Conservation (phyloP, 1,284 basidiomycete genomes). For the Ceratorhiza oryzae-sativae region DNA sequence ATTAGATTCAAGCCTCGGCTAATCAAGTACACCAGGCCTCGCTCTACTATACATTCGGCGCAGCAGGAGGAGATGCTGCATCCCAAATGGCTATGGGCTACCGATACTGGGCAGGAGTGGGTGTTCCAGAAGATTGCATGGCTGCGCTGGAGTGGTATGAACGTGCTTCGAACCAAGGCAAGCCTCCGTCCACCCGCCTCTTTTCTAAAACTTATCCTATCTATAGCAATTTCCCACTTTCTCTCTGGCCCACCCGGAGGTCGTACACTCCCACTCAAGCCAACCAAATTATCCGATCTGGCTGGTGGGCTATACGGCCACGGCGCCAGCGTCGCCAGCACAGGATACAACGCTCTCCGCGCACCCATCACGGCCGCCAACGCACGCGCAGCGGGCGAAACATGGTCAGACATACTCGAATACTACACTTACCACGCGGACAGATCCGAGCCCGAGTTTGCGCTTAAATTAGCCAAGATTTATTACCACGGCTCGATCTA, state of each 20-base stretch:
- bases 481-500: constrained; percentile 94
- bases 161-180: constrained; percentile 75
- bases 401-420: constrained; percentile 90
- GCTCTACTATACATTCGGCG: constrained; percentile 92
- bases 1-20: constrained; percentile 48
- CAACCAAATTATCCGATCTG: constrained; percentile 87
- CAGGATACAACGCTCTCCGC: constrained; percentile 71
- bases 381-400: constrained; percentile 84
- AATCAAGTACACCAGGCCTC: constrained; percentile 63
- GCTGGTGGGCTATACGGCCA: constrained; percentile 92
- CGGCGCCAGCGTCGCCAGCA: constrained; percentile 89
- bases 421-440: constrained; percentile 96
- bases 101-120: constrained; percentile 95
- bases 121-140: constrained; percentile 84
- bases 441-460: constrained; percentile 83
- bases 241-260: constrained; percentile 90
- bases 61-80: constrained; percentile 82
- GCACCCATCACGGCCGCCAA: constrained; percentile 85
- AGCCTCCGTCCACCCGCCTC: background rate
- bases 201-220: background rate
- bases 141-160: constrained; percentile 87
- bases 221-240: constrained; percentile 74
- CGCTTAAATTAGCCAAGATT: constrained; percentile 88
- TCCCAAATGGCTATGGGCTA: constrained; percentile 95
- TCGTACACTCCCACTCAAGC: constrained; percentile 80